phyloP scores from a whole-genome alignment of 805 yeast species.

The Pichia eremophila region DNA sequence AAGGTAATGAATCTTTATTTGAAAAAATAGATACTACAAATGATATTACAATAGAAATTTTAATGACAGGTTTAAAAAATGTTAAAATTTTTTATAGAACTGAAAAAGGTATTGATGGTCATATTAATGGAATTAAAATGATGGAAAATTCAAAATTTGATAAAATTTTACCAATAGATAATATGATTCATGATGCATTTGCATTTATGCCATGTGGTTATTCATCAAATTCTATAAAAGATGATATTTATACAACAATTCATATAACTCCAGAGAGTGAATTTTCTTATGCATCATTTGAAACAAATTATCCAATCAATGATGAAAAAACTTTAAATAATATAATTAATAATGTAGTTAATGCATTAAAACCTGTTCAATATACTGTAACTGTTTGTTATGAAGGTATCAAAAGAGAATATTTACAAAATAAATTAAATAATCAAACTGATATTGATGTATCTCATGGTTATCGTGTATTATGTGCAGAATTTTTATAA shows the following conservation, averaged over 20 bases:
- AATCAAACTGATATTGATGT: too few relatives aligned
- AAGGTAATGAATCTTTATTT: too few relatives aligned
- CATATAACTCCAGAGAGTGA: constrained; percentile 93
- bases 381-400: constrained; percentile 32
- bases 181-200: constrained; percentile 64
- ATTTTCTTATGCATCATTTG: constrained; percentile 95
- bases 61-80: constrained; percentile 74
- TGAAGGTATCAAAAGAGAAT: background rate
- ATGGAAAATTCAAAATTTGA: constrained; percentile 57
- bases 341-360: constrained; percentile 42
- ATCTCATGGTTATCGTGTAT: too few relatives aligned
- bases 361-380: constrained; percentile 63
- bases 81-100: too few relatives aligned
- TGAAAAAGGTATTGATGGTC: constrained; percentile 38
- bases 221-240: constrained; percentile 72
- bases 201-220: constrained; percentile 92
- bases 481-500: too few relatives aligned
- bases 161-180: constrained; percentile 27
- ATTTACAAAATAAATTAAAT: background rate
- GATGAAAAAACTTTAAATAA: background rate
- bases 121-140: constrained; percentile 61
- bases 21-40: background rate
- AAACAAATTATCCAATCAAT: constrained; percentile 43
- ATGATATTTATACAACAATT: constrained; percentile 59
- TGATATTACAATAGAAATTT: constrained; percentile 70